These are phyloP conservation scores for Arthrocladium fulminans DNA, from an alignment of 2,329 filamentous ascomycete species.

Conservation along the genomic window DNA sequence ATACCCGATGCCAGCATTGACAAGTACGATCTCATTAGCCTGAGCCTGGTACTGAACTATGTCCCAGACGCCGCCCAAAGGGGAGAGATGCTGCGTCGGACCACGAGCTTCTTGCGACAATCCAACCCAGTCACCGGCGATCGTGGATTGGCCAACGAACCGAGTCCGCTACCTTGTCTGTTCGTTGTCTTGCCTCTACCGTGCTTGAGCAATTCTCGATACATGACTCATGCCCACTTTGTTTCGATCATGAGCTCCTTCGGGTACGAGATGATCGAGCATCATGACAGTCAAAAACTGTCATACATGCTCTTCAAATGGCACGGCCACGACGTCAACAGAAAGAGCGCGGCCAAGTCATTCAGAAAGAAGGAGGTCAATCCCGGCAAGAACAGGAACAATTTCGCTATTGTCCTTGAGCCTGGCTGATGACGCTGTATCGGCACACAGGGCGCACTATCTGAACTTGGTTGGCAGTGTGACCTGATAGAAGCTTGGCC, in stretches of 20 bases:
- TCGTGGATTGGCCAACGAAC: not conserved
- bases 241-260: constrained; percentile 65
- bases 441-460: no score
- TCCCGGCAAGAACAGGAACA: constrained; percentile 70
- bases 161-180: constrained; percentile 52
- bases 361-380: constrained; percentile 70
- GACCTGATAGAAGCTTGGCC: no score
- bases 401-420: constrained; percentile 71
- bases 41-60: constrained; percentile 90
- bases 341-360: constrained; percentile 23
- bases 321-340: not conserved
- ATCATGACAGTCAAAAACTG: constrained; percentile 17
- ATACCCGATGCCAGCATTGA: constrained; percentile 46
- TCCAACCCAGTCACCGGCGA: constrained; percentile 11
- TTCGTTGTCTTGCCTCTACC: constrained; percentile 86
- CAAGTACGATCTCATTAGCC: constrained; percentile 75
- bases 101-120: constrained; percentile 58
- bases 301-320: constrained; percentile 7
- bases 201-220: constrained; percentile 83
- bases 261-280: constrained; percentile 48
- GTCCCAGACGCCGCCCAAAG: constrained; percentile 67
- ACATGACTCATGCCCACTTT: constrained; percentile 65
- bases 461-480: no score
- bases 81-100: constrained; percentile 77
- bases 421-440: not conserved